Base-by-base conservation (phyloP, 345 rosid genomes). In the Citropsis articulata region DNA sequence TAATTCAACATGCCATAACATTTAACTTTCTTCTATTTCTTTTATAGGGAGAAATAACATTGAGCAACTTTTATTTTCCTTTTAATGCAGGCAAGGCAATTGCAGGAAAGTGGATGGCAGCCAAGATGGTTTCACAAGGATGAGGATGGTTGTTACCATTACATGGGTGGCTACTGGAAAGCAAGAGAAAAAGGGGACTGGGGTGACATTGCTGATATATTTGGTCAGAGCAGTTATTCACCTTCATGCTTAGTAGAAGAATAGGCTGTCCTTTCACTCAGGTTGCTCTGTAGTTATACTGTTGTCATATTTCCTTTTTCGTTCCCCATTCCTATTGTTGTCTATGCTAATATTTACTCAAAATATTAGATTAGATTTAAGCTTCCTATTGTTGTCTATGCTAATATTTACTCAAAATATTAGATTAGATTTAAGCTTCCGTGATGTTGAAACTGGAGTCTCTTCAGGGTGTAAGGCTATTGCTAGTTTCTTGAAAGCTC, bases 51-150 rank as follows among this genome's bases (percentile, higher is more conserved):
- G 25, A 8, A 38, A 55, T 19, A 35, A 63, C 35, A 38, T 30
- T 50, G 31, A 66, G 53, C 57, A 56, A 35, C 50, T 36, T 77
- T 8, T 25, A 19, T 80, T 69, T 40, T n/a, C 61, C 9, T n/a
- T 36, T 53, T 73, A 71, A 35, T 79, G 72, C 89, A 94, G 99
- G 99, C 98, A 79, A 93, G 99, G 86, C 94, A 87, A 81, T 56
- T 97, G 81, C 98, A 97, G 90, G 99, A 97, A 83, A 92, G 93
- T 73, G 99, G 99, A 28, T 97, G 99, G 99, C 97, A 87, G 78
- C 98, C 98, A 18, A 88, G 96, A 76, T 97, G 99, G 99, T 97
- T 94, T 69, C 76, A 53, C 16, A 93, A 90, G 73, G 98, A 91
- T 22, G 96, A 91, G 77, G 98, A 94, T 71, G 95, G 98, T 25